These are phyloP conservation scores for Raddia guianensis DNA, from an alignment of 176 grass and related monocot genomes.

Conservation along the genomic window DNA sequence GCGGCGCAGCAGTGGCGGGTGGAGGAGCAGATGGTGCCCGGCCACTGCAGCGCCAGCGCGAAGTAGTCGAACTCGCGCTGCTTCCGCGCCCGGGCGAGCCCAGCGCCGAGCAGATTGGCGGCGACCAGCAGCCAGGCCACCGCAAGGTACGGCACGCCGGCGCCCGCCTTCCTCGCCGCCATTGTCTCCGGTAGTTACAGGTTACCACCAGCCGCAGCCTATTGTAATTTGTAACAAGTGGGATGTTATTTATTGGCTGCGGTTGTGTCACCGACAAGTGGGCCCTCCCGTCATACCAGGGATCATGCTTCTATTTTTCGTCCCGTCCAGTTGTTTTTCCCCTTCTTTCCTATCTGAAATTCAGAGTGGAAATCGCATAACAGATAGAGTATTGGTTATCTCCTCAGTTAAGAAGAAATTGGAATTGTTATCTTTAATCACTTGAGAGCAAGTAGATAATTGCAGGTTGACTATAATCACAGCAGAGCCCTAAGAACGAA, in stretches of 20 bases:
- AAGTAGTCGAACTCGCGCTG: slow-evolving; percentile 92
- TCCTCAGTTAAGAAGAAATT: too few species aligned
- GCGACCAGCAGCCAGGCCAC: slow-evolving; percentile 34
- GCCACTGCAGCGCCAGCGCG: slow-evolving; percentile 79
- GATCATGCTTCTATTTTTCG: neutral
- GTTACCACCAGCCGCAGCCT: too few species aligned
- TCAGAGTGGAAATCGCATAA: neutral
- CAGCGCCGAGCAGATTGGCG: neutral
- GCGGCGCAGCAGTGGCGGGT: slow-evolving; percentile 75
- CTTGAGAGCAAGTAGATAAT: too few species aligned
- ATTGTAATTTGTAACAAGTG: too few species aligned
- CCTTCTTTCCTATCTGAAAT: too few species aligned
- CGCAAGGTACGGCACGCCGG: neutral
- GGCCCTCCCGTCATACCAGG: neutral
- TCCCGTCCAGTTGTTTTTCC: neutral
- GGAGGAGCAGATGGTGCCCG: slow-evolving; percentile 72
- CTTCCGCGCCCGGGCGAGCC: neutral
- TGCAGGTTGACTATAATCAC: too few species aligned
- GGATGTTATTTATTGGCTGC: neutral
- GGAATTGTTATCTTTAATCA: neutral
- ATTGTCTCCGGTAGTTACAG: slow-evolving; percentile 22
- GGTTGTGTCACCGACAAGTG: neutral
- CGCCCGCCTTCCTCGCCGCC: slow-evolving; percentile 1
- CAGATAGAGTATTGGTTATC: neutral
- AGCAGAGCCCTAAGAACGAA: neutral